phyloP scores from a whole-genome alignment of 2,329 filamentous ascomycete species.

The Neofusicoccum sp. region DNA sequence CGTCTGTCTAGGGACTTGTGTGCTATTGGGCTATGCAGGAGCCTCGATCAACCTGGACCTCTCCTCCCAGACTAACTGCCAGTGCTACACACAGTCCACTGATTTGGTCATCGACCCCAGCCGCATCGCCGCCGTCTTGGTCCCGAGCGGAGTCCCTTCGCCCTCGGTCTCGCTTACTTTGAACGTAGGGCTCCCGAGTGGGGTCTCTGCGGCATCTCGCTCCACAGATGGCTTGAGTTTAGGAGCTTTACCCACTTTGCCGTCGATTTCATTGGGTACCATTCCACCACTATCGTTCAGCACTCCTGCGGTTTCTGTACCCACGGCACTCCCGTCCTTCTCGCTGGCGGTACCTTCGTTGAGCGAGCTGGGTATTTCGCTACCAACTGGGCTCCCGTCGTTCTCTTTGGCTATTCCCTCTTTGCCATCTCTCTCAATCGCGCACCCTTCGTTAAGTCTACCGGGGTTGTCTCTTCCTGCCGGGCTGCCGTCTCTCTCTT shows the following conservation, averaged over 20 bases:
- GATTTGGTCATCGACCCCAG: neutral
- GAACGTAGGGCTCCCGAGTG: neutral
- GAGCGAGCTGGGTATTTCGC: neutral
- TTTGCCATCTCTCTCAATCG: neutral
- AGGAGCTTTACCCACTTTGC: neutral
- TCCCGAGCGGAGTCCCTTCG: neutral
- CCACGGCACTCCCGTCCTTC: neutral
- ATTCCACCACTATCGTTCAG: neutral
- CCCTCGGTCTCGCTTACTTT: neutral
- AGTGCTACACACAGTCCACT: neutral
- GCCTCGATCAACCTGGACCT: conserved; percentile 6
- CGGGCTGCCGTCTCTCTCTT: neutral
- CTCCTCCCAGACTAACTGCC: neutral
- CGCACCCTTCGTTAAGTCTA: neutral
- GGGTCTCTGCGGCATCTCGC: neutral
- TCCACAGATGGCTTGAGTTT: no score
- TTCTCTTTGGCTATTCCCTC: neutral
- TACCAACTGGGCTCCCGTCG: neutral
- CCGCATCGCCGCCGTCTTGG: neutral
- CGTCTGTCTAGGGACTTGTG: conserved; percentile 2
- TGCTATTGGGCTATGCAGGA: conserved; percentile 4
- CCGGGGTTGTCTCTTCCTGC: neutral
- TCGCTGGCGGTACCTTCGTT: neutral
- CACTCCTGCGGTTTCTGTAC: neutral
- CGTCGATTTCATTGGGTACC: neutral